Evolutionary conservation across 2,329 filamentous ascomycete species (phyloP).

Genomic region (Ophiostoma quercus): DNA sequence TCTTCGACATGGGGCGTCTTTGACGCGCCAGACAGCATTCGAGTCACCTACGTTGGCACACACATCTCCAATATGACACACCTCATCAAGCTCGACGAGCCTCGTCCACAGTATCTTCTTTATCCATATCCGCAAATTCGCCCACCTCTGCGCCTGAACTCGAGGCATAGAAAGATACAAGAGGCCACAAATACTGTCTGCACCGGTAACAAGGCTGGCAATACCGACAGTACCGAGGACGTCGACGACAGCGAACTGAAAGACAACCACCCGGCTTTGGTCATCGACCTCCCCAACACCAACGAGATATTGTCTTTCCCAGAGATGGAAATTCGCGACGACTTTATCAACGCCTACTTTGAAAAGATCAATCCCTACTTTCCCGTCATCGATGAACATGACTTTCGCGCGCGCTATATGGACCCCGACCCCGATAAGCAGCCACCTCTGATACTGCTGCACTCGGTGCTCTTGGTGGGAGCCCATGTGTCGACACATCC

Average conservation of each 20-base stretch:
- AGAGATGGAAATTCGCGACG: slow-evolving; percentile 23
- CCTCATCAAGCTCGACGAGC: slow-evolving; percentile 22
- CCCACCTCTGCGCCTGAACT: slow-evolving; percentile 10
- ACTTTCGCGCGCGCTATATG: slow-evolving; percentile 21
- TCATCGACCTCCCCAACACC: background rate
- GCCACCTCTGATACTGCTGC: slow-evolving; percentile 19
- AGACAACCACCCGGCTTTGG: background rate
- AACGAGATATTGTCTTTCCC: slow-evolving; percentile 23
- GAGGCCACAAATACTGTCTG: background rate
- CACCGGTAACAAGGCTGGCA: too few species aligned
- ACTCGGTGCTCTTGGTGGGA: slow-evolving; percentile 20
- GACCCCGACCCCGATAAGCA: slow-evolving; percentile 17
- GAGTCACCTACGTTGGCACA: slow-evolving; percentile 20
- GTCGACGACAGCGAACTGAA: background rate
- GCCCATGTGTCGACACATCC: slow-evolving; percentile 21
- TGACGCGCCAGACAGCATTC: slow-evolving; percentile 19
- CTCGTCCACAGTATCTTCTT: slow-evolving; percentile 21
- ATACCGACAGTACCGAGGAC: too few species aligned
- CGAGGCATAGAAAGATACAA: background rate
- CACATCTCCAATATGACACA: slow-evolving; percentile 24
- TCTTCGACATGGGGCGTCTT: slow-evolving; percentile 21
- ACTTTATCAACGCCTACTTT: slow-evolving; percentile 25
- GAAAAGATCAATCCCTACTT: slow-evolving; percentile 22
- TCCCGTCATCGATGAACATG: slow-evolving; percentile 23
- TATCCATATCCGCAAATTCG: slow-evolving; percentile 24